Percentiles rank a stretch among this genome's conserved stretches.
Evolutionary conservation across 768 basidiomycete species (phyloP).

Genomic region (Suillus alpinus): DNA sequence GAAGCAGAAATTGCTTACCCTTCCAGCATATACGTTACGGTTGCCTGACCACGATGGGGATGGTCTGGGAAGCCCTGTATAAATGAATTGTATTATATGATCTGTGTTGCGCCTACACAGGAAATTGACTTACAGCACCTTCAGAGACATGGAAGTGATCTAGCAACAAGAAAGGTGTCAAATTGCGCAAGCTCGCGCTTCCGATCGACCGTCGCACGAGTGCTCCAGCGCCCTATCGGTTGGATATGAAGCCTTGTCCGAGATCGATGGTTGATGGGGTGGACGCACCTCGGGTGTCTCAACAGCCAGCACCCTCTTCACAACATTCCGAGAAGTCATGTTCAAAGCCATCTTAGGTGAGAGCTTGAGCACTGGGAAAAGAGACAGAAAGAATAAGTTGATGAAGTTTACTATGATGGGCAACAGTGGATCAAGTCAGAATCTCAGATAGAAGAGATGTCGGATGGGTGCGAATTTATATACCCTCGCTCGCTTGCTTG

Average conservation of each 20-base stretch:
- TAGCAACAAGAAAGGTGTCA: conserved; percentile 90
- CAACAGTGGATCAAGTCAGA: neutral
- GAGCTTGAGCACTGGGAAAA: conserved; percentile 1
- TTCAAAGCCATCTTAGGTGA: conserved; percentile 27
- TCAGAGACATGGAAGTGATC: conserved; percentile 74
- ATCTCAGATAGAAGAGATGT: conserved; percentile 1
- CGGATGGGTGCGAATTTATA: conserved; percentile 5
- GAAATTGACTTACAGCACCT: conserved; percentile 54
- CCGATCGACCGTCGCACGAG: conserved; percentile 88
- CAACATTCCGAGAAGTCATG: conserved; percentile 60
- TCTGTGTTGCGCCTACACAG: neutral
- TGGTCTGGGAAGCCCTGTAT: conserved; percentile 88
- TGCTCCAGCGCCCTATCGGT: conserved; percentile 69
- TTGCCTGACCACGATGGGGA: conserved; percentile 87
- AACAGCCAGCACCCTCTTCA: conserved; percentile 74
- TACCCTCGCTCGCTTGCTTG: neutral
- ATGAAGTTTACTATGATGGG: neutral
- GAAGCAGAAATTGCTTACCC: conserved; percentile 42
- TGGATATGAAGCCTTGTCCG: conserved; percentile 2
- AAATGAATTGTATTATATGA: neutral
- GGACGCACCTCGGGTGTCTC: conserved; percentile 64
- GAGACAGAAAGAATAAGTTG: neutral
- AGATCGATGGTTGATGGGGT: neutral
- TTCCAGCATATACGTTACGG: conserved; percentile 86
- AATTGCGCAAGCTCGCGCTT: conserved; percentile 63